Evolutionary conservation across 2,329 filamentous ascomycete genomes (phyloP), one percentile per base, ranked within the genome.

Genomic region (Pseudogymnoascus sp.): DNA sequence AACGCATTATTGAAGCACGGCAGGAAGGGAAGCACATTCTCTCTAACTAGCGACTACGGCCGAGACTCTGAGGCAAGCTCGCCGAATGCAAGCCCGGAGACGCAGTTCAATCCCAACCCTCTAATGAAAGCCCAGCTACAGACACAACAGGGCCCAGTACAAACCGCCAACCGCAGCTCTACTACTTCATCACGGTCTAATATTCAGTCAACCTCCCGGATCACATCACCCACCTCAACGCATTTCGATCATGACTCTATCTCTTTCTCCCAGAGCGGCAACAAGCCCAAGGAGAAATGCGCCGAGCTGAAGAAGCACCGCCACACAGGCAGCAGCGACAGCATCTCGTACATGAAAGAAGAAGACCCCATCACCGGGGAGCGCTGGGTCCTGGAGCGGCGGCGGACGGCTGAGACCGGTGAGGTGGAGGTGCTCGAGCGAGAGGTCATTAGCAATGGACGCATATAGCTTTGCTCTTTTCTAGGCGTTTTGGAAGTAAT

Each of bases 321-420:
- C 12, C 77, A 82, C 67, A 80, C 79, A 67, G 77, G 81, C 60
- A 88, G 84, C 53, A 79, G 85, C 1, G 88, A 90, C 67, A 89
- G 86, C 66, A 84, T 91, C 35, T 87, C 86, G 5, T 91, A 91
- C 72, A 78, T 82, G 2, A 74, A 77, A n/a, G 81, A 83, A 66
- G 81, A 81, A 65, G 85, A 88, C 69, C 84, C 86, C 53, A 78
- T 82, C 2, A 79, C 79, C 7, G 82, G 80, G 1, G 82, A 82
- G 66, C 76, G 86, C 53, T 91, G 88, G 88, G 82, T 91, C 6
- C 76, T 91, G 67, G 88, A 91, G 73, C 76, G 87, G 37, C 78
- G 87, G 61, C 77, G 88, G 37, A 88, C 85, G 2, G 84, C 79
- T 0, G 87, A 90, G 69, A 81, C 78, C 64, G 87, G 87, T 0